These are phyloP conservation scores for Chrysanthemum makinoi DNA, from an alignment of 129 eudicot species.

Conservation along the genomic window DNA sequence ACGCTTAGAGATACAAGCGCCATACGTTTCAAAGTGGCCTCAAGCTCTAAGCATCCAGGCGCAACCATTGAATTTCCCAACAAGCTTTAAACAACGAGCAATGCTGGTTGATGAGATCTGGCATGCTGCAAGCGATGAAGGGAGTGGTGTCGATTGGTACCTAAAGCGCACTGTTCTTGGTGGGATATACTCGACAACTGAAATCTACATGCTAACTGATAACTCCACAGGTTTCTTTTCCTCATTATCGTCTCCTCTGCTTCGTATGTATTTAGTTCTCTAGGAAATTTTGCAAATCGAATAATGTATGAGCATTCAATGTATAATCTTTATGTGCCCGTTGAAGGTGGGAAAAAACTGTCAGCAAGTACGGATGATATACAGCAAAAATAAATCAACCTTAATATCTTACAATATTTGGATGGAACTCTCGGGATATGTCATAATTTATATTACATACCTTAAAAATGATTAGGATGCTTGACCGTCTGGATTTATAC, in stretches of 20 bases:
- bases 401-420: background rate
- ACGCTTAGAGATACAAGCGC: slow-evolving; percentile 82
- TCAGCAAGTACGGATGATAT: background rate
- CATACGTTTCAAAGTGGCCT: slow-evolving; percentile 87
- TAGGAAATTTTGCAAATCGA: background rate
- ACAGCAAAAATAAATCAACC: background rate
- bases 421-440: too few relatives aligned
- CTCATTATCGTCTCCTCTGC: background rate
- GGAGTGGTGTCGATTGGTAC: slow-evolving; percentile 78
- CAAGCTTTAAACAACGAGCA: slow-evolving; percentile 94
- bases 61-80: slow-evolving; percentile 67
- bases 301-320: background rate
- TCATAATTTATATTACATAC: background rate
- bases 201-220: slow-evolving; percentile 87
- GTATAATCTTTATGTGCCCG: background rate
- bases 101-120: slow-evolving; percentile 93
- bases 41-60: slow-evolving; percentile 97
- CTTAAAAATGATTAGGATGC: background rate
- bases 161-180: slow-evolving; percentile 86
- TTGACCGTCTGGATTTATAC: background rate
- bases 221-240: slow-evolving; percentile 65
- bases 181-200: slow-evolving; percentile 81
- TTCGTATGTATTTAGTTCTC: background rate
- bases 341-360: background rate
- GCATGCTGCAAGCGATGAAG: slow-evolving; percentile 83